Evolutionary conservation across 768 basidiomycete species (phyloP).

Genomic region (Leccinum barrowsii): DNA sequence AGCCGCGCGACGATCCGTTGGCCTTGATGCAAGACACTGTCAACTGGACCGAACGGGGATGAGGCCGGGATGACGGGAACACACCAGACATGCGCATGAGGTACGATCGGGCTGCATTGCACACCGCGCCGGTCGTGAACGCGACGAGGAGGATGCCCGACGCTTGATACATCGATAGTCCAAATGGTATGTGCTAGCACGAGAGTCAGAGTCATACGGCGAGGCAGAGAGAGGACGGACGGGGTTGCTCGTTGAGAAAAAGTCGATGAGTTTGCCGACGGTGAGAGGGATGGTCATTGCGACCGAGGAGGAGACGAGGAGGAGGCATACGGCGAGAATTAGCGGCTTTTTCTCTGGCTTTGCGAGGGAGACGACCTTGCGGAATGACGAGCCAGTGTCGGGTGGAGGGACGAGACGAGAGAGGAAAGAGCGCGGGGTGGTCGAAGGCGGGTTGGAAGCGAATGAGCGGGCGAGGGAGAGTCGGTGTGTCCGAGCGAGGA

Average conservation of each 20-base stretch:
- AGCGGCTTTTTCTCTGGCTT: conserved; percentile 80
- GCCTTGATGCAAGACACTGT: conserved; percentile 33
- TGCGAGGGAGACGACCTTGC: conserved; percentile 75
- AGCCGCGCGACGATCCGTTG: conserved; percentile 89
- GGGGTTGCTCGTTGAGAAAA: conserved; percentile 60
- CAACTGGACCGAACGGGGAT: neutral
- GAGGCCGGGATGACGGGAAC: conserved; percentile 8
- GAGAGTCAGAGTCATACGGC: neutral
- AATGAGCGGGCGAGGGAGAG: conserved; percentile 6
- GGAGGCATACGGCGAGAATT: conserved; percentile 68
- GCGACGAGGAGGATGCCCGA: conserved; percentile 67
- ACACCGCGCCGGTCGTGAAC: conserved; percentile 84
- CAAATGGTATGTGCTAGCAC: conserved; percentile 70
- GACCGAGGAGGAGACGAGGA: conserved; percentile 85
- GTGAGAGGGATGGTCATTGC: conserved; percentile 93
- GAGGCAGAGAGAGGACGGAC: conserved; percentile 34
- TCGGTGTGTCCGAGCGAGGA: neutral
- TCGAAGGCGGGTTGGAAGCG: conserved; percentile 3
- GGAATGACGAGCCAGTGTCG: conserved; percentile 57
- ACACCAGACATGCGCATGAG: conserved; percentile 83
- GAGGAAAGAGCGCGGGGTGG: conserved; percentile 14
- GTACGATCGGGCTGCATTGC: conserved; percentile 80
- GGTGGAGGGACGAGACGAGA: conserved; percentile 31
- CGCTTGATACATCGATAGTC: conserved; percentile 75
- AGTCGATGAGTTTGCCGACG: conserved; percentile 92